A percentile compares a stretch with the other conserved stretches of the same genome.
These are phyloP conservation scores for Oligophagozyma castellii DNA, from an alignment of 1,139 yeast genomes.

Conservation along the genomic window DNA sequence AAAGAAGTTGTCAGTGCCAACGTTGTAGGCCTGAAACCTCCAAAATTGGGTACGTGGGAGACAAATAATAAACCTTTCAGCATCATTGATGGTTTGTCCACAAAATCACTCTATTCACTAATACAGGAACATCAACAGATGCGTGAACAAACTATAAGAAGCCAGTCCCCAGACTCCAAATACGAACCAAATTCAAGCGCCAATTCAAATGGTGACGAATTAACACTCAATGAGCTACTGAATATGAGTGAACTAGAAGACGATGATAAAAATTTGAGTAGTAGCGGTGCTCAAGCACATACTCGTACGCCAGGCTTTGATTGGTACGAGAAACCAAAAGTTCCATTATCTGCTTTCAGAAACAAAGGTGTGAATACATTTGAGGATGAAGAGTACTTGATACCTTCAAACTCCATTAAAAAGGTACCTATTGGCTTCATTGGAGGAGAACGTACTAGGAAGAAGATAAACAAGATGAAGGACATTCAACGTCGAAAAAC, in stretches of 20 bases:
- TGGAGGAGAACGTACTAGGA: constrained; percentile 24
- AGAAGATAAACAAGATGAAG: constrained; percentile 24
- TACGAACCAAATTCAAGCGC: constrained; percentile 9
- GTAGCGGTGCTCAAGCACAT: background rate
- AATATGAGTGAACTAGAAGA: constrained; percentile 84
- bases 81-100: constrained; percentile 84
- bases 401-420: constrained; percentile 20
- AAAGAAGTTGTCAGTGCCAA: constrained; percentile 83
- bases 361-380: constrained; percentile 42
- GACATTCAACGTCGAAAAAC: constrained; percentile 22
- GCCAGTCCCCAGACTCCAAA: constrained; percentile 10
- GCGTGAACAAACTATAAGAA: constrained; percentile 15
- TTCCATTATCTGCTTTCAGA: constrained; percentile 81
- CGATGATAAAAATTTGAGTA: constrained; percentile 30
- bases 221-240: constrained; percentile 73
- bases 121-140: constrained; percentile 21
- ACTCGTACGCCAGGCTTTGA: constrained; percentile 10
- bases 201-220: constrained; percentile 35
- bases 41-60: constrained; percentile 85
- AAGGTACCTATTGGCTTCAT: constrained; percentile 26
- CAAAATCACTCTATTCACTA: constrained; percentile 51
- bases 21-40: constrained; percentile 77
- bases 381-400: constrained; percentile 24
- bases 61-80: constrained; percentile 81
- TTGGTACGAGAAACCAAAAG: constrained; percentile 38